Evolutionary conservation across 371 early-diverging fungal species (phyloP).

Genomic region (Apophysomyces ossiformis): DNA sequence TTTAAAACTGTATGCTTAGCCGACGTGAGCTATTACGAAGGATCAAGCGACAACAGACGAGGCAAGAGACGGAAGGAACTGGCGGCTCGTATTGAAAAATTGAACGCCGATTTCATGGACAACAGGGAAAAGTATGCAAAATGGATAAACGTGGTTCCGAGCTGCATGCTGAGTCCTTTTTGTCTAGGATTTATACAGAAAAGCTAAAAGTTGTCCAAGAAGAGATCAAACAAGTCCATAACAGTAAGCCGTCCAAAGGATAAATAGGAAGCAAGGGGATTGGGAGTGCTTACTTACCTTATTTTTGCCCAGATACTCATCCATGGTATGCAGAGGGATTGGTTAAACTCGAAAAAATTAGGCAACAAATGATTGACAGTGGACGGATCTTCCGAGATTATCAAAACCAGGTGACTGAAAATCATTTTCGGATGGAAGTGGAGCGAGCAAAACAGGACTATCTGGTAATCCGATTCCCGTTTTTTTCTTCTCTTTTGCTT

Average conservation of each 20-base stretch:
- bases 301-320: slow-evolving; percentile 60
- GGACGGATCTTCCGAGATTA: slow-evolving; percentile 71
- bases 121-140: slow-evolving; percentile 42
- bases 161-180: slow-evolving; percentile 10
- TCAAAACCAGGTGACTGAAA: slow-evolving; percentile 69
- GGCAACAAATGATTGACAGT: slow-evolving; percentile 56
- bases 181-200: slow-evolving; percentile 35
- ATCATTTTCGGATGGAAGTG: slow-evolving; percentile 62
- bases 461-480: slow-evolving; percentile 32
- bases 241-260: slow-evolving; percentile 23
- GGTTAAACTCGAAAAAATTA: slow-evolving; percentile 58
- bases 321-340: slow-evolving; percentile 68
- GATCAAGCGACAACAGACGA: slow-evolving; percentile 36
- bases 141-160: slow-evolving; percentile 1
- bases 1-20: slow-evolving; percentile 1
- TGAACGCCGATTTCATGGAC: slow-evolving; percentile 47
- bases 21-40: slow-evolving; percentile 14
- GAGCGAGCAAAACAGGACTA: slow-evolving; percentile 64
- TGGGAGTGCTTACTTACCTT: background rate
- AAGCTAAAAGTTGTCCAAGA: slow-evolving; percentile 31
- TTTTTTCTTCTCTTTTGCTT: background rate
- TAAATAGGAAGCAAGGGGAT: background rate
- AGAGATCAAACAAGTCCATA: slow-evolving; percentile 34
- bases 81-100: slow-evolving; percentile 35
- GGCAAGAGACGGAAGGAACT: slow-evolving; percentile 45